These are phyloP conservation scores for Paraleonurus japonicus DNA, from an alignment of 257 asterid genomes.

Conservation along the genomic window DNA sequence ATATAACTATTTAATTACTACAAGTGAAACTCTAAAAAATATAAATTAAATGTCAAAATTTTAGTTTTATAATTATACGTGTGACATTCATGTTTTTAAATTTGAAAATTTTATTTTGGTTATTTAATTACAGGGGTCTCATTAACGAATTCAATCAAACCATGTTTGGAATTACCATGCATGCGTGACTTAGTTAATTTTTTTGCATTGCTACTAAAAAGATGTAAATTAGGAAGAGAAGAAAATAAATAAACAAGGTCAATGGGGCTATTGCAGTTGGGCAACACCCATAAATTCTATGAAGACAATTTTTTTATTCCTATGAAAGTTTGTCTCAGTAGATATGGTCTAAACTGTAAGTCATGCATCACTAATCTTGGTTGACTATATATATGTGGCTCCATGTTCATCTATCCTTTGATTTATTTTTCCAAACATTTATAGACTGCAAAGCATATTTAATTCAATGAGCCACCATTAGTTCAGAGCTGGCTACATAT, in stretches of 20 bases:
- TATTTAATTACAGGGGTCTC: too few relatives aligned
- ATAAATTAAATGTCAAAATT: too few relatives aligned
- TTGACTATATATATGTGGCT: slow-evolving; percentile 26
- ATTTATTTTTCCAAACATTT: too few relatives aligned
- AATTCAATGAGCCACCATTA: slow-evolving; percentile 3
- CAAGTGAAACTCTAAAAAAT: too few relatives aligned
- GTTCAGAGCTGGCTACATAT: not conserved
- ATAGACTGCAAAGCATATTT: not conserved
- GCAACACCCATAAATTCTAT: slow-evolving; percentile 22
- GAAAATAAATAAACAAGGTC: not conserved
- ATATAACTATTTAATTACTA: too few relatives aligned
- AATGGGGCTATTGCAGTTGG: slow-evolving; percentile 14
- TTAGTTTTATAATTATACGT: too few relatives aligned
- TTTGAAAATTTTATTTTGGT: too few relatives aligned
- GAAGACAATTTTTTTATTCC: slow-evolving; percentile 27
- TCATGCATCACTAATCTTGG: slow-evolving; percentile 13
- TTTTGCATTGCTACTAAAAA: too few relatives aligned
- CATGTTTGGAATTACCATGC: not conserved
- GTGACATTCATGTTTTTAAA: too few relatives aligned
- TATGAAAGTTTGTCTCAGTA: not conserved
- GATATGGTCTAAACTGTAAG: slow-evolving; percentile 20
- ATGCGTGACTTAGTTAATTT: not conserved
- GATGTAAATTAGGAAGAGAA: not conserved
- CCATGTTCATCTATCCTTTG: too few relatives aligned
- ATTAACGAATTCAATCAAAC: not conserved